Base-by-base conservation (phyloP, 176 grass and related monocot species). In the Bromus sterilis region DNA sequence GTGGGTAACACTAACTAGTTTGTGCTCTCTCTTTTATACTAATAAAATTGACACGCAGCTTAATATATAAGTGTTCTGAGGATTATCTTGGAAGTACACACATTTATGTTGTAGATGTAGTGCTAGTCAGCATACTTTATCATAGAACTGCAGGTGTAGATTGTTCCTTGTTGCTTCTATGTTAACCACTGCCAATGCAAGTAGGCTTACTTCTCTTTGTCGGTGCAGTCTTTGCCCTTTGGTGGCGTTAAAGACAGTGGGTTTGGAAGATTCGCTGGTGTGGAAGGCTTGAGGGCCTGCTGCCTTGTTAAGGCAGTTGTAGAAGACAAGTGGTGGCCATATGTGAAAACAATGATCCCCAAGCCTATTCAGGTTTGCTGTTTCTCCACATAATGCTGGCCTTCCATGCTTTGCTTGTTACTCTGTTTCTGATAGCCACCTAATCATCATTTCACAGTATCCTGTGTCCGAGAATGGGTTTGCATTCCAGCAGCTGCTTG, bases 191-290 rank as follows among this genome's bases (percentile, higher is more conserved):
- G 43, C 26, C 9, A 64, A 16, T 57, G 36, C n/a, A 31, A 74
- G 68, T 71, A 36, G 0, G 20, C 66, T 83, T 31, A 67, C 34
- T 14, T 81, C 11, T 81, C 2, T 70, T 59, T 63, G 7, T 82
- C 3, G 37, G 24, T 84, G 64, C 82, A 98, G 96, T 95, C 96
- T 82, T 83, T 98, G 85, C 93, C 96, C 51, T 98, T 98, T 60
- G 96, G 96, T 43, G 96, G 96, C 44, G 93, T 98, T 25, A 98
- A 98, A 79, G 93, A 98, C 51, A 98, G 93, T 82, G 96, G 96
- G 59, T 98, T 98, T 56, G 96, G 96, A 44, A 93, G 96, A 83
- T 98, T 98, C 35, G 96, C 90, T 41, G 96, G 96, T 60, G 90
- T 98, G 11, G 96, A 98, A 88, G 96, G 96, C 39, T 75, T 98